Base-by-base conservation (phyloP, 306 rosid species). In the Casuarina equisetifolia region DNA sequence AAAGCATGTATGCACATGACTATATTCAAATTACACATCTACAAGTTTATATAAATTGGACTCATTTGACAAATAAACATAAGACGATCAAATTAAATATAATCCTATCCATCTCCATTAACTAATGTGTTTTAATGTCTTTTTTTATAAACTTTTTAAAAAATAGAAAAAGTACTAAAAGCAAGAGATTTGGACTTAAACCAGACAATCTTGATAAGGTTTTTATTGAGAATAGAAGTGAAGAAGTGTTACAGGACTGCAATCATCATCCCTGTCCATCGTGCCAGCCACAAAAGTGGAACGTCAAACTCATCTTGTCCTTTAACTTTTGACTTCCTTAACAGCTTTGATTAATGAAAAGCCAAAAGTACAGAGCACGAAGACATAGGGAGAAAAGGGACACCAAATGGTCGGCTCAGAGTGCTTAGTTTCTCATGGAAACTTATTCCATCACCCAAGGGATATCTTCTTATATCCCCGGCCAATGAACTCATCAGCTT, bases 371-470 rank as follows among this genome's bases (percentile, higher is more conserved):
- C 39, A 35, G 8, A 17, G 38, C 39, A 1, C 20, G 63, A 0
- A 38, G 39, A 57, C 4, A 20, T 36, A 17, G 8, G 38, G 2
- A 16, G n/a, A 68, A 38, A 43, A 35, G 16, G 45, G 49, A 59
- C 50, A 51, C 0, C 17, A 76, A 53, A 58, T 63, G 81, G 81
- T 72, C 58, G 62, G 78, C 76, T 19, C 49, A 73, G 40, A 76
- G 52, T 73, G 51, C 52, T 57, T n/a, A 12, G 45, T 69, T 61
- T 35, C 54, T 36, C 64, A 42, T 63, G 9, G n/a, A 36, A 61
- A 59, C 49, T n/a, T 43, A 49, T 72, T 69, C 45, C 64, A 40
- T 55, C 10, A 32, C 53, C 17, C 13, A 39, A 62, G 43, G 19
- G n/a, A 5, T n/a, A 40, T 45, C 73, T 48, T 3, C 58, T n/a